phyloP scores from a whole-genome alignment of 1,139 yeast species.

The Suhomyces guaymorum region DNA sequence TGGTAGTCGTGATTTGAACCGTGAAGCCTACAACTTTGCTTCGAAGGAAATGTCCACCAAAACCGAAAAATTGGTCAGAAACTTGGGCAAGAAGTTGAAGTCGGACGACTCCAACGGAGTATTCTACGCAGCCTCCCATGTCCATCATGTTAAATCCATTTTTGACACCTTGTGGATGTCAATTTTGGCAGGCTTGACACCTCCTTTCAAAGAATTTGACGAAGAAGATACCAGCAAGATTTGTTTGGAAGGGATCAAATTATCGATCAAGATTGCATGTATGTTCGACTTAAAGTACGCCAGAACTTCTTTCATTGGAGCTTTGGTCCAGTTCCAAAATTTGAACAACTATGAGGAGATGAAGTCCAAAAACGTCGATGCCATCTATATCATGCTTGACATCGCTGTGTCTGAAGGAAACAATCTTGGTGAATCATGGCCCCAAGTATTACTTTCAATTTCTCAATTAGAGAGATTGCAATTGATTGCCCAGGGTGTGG shows the following conservation, averaged over 20 bases:
- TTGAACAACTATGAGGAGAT: conserved; percentile 78
- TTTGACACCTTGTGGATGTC: conserved; percentile 98
- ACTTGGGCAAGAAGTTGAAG: conserved; percentile 53
- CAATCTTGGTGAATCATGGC: conserved; percentile 73
- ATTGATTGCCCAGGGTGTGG: conserved; percentile 84
- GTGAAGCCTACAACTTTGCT: conserved; percentile 90
- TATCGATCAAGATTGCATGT: conserved; percentile 81
- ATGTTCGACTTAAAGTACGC: conserved; percentile 84
- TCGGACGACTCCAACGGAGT: conserved; percentile 32
- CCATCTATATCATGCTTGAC: conserved; percentile 71
- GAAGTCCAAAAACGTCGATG: conserved; percentile 77
- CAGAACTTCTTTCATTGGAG: conserved; percentile 84
- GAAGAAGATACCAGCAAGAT: conserved; percentile 70
- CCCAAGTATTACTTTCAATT: conserved; percentile 73
- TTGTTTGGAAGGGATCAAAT: conserved; percentile 82
- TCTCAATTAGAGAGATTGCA: conserved; percentile 92
- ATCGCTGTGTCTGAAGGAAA: conserved; percentile 81
- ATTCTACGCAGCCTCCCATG: conserved; percentile 63
- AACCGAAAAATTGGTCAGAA: conserved; percentile 81
- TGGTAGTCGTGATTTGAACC: conserved; percentile 70
- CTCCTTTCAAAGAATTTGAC: conserved; percentile 87
- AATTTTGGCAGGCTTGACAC: conserved; percentile 87
- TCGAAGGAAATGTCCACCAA: conserved; percentile 89
- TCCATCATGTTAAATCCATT: conserved; percentile 89
- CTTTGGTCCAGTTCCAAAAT: conserved; percentile 83